phyloP scores from a whole-genome alignment of 1,284 basidiomycete species.

The Boletus semigastroideus region DNA sequence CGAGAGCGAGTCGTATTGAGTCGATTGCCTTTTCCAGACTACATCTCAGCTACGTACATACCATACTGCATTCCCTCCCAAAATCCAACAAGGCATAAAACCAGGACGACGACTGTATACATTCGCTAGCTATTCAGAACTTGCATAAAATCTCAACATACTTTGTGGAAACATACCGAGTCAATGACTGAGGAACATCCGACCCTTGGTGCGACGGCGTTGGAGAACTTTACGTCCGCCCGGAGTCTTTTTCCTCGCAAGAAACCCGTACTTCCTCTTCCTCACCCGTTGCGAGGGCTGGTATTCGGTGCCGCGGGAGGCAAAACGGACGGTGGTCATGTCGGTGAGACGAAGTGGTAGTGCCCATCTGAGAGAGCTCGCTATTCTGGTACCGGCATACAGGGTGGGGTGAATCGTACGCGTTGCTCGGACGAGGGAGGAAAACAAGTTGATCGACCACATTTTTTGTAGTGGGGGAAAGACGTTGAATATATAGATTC shows the following conservation, averaged over 20 bases:
- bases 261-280: slow-evolving; percentile 34
- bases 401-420: slow-evolving; percentile 25
- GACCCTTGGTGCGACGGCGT: slow-evolving; percentile 41
- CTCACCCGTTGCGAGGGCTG: slow-evolving; percentile 35
- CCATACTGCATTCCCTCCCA: not conserved
- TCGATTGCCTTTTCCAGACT: slow-evolving; percentile 25
- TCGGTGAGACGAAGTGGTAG: slow-evolving; percentile 21
- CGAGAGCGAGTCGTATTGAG: not conserved
- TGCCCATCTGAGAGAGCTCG: slow-evolving; percentile 24
- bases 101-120: not conserved
- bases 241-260: slow-evolving; percentile 33
- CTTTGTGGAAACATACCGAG: slow-evolving; percentile 11
- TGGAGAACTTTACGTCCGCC: slow-evolving; percentile 35
- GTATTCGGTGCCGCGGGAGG: slow-evolving; percentile 37
- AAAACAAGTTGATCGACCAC: slow-evolving; percentile 22
- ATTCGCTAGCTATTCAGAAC: not conserved
- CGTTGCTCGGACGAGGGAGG: slow-evolving; percentile 25
- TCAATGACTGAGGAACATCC: slow-evolving; percentile 43
- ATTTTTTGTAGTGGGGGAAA: slow-evolving; percentile 2
- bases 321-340: slow-evolving; percentile 30
- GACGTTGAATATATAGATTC: slow-evolving; percentile 9
- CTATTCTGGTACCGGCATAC: slow-evolving; percentile 11
- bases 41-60: not conserved
- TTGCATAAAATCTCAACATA: not conserved
- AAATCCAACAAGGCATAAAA: not conserved